Base-by-base conservation (phyloP, 345 rosid species). In the Iberis pinnata region DNA sequence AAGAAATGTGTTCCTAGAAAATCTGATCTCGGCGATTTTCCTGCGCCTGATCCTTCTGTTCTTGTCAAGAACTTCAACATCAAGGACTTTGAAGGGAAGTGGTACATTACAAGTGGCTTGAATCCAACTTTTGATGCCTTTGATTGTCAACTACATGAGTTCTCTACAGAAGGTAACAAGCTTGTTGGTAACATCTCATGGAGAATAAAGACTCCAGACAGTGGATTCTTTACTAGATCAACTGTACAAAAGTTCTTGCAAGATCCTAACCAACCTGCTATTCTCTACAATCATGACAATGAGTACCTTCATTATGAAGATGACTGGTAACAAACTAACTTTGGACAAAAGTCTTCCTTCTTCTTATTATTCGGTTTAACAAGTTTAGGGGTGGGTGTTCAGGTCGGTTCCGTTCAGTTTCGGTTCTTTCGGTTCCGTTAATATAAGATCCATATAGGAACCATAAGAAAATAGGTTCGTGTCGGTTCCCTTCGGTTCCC, bases 241-340 rank as follows among this genome's bases (percentile, higher is more conserved):
- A 29, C 95, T 3, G 9, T 53, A 20, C 94, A 86, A 69, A 77
- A 18, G 62, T 89, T 89, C 57, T 75, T 73, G 37, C 97, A 89
- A 67, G 93, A 83, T 70, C 94, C 94, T 20, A 46, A 36, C 52
- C 76, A 81, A 20, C 95, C 95, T 13, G 95, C 80, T 49, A 62
- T 83, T 44, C 76, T 87, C 38, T 88, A 80, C 73, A 84, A 87
- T 71, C 98, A 87, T 41, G 80, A 80, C 65, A 92, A 92, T 58
- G 98, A 83, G 71, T 92, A 77, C 60, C 98, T 92, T 61, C 95
- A 84, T 64, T 84, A 87, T 71, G 79, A 92, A 80, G 96, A 92
- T 69, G 96, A 87, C 78, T 87, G 98, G 96, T 86, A 82, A 72
- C 24, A 31, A 31, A 33, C 33, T 35, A 33, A 33, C 32, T 26